phyloP scores from a whole-genome alignment of 768 basidiomycete species.

The Lactifluus piperatus region DNA sequence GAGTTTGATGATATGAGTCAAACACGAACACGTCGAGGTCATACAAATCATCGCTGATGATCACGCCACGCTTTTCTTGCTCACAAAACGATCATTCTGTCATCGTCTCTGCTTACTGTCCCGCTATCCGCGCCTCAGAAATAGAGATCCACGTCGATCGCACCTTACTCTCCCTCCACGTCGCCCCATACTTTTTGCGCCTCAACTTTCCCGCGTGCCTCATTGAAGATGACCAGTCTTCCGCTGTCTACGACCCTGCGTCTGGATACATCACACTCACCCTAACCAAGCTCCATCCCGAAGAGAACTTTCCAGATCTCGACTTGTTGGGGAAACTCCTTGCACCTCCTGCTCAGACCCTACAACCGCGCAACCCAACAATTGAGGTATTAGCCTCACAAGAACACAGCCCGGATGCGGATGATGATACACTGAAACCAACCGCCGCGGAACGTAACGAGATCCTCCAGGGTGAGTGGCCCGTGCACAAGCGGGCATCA shows the following conservation, averaged over 20 bases:
- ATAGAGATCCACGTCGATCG: constrained; percentile 72
- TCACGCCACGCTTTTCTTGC: constrained; percentile 70
- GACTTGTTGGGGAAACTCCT: constrained; percentile 73
- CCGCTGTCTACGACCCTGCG: constrained; percentile 66
- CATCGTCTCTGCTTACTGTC: constrained; percentile 55
- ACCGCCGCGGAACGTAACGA: constrained; percentile 35
- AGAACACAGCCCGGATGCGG: neutral
- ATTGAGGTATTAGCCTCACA: constrained; percentile 50
- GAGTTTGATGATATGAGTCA: too few relatives aligned
- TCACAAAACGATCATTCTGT: constrained; percentile 51
- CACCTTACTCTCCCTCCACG: constrained; percentile 59
- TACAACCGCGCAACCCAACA: constrained; percentile 26
- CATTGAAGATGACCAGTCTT: constrained; percentile 60
- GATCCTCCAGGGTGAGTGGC: constrained; percentile 43
- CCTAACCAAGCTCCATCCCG: constrained; percentile 56
- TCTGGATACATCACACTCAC: constrained; percentile 72
- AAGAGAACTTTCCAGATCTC: constrained; percentile 65
- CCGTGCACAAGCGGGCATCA: too few relatives aligned
- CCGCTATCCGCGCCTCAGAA: constrained; percentile 65
- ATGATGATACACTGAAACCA: neutral
- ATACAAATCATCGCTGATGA: constrained; percentile 36
- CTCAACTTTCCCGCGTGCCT: constrained; percentile 62
- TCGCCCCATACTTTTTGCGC: constrained; percentile 80
- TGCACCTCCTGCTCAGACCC: constrained; percentile 46
- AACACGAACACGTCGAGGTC: too few relatives aligned